Evolutionary conservation across 2,329 filamentous ascomycete species (phyloP).

Genomic region (Penicillium digitatum): DNA sequence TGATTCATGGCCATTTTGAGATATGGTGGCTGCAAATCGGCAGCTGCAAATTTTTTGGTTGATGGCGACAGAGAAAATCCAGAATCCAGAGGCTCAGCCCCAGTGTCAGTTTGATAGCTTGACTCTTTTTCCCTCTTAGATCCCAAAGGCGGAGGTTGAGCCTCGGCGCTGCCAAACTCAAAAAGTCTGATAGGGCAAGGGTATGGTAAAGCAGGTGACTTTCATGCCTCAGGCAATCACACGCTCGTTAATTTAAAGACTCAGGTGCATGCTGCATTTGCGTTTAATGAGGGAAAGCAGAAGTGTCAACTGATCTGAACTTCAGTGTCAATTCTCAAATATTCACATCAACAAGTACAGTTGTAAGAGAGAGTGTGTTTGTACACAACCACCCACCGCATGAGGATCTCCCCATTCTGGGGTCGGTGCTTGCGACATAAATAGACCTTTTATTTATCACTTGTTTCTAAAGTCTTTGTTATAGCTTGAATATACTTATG

Average conservation of each 20-base stretch:
- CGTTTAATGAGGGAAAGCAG: neutral
- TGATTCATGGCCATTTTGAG: constrained; percentile 52
- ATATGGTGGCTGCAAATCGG: neutral
- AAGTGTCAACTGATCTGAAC: neutral
- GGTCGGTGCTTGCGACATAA: constrained; percentile 1
- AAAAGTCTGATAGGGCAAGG: constrained; percentile 18
- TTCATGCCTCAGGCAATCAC: neutral
- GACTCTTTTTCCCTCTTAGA: constrained; percentile 4
- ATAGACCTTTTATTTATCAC: neutral
- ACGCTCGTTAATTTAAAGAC: neutral
- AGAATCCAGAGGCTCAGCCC: neutral
- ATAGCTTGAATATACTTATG: neutral
- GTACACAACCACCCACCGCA: neutral
- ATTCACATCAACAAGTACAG: neutral
- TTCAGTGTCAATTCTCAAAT: neutral
- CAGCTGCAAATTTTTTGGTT: neutral
- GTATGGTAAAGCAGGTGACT: constrained; percentile 11
- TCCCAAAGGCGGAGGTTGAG: constrained; percentile 18
- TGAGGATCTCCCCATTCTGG: constrained; percentile 18
- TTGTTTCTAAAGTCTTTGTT: neutral
- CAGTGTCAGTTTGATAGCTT: neutral
- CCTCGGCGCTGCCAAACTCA: constrained; percentile 12
- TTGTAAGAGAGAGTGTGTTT: neutral
- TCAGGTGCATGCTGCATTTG: neutral
- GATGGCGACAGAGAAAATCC: neutral